Evolutionary conservation across 176 grass and related monocot species (phyloP).

Genomic region (Hordeum marinum): DNA sequence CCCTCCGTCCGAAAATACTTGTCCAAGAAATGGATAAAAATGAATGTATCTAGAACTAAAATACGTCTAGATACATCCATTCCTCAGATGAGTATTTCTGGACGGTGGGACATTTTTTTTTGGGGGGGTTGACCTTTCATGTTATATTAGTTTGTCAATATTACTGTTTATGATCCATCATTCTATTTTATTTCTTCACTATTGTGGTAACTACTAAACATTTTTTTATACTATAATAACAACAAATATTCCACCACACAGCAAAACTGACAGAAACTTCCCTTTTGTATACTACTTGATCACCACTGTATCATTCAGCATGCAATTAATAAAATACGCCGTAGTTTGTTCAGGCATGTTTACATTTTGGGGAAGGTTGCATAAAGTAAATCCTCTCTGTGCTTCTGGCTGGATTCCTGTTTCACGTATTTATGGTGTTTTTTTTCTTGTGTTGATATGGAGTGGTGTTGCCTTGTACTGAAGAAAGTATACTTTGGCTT

Average conservation of each 20-base stretch:
- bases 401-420: not conserved
- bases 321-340: not conserved
- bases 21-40: too few species aligned
- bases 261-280: not conserved
- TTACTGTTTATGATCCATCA: not conserved
- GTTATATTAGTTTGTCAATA: not conserved
- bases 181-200: not conserved
- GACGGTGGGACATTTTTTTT: not conserved
- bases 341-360: not conserved
- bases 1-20: too few species aligned
- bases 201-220: not conserved
- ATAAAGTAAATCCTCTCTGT: not conserved
- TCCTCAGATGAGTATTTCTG: too few species aligned
- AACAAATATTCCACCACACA: not conserved
- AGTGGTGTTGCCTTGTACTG: constrained; percentile 9
- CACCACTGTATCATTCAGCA: not conserved
- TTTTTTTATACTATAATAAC: not conserved
- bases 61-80: too few species aligned
- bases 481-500: constrained; percentile 4
- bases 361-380: not conserved
- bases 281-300: not conserved
- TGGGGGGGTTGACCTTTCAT: not conserved
- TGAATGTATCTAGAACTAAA: too few species aligned
- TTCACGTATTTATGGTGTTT: constrained; percentile 17
- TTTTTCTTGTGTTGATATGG: not conserved